phyloP scores from a whole-genome alignment of 2,329 filamentous ascomycete genomes.

The Fusarium globosum region DNA sequence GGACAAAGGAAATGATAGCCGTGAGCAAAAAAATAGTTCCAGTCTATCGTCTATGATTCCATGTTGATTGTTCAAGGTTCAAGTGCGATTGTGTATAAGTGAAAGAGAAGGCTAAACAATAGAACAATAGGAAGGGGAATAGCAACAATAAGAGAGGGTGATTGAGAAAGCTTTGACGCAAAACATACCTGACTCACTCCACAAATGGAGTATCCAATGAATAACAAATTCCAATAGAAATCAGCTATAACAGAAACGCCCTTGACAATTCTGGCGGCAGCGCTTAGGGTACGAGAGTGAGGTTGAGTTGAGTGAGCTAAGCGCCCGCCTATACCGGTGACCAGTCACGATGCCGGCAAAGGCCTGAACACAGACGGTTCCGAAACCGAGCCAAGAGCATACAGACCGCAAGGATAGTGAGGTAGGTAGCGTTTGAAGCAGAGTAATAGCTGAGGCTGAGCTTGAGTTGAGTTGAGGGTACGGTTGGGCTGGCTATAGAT shows the following conservation, averaged over 20 bases:
- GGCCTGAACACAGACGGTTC: slow-evolving; percentile 22
- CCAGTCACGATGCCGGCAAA: slow-evolving; percentile 39
- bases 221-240: slow-evolving; percentile 23
- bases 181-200: slow-evolving; percentile 41
- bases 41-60: slow-evolving; percentile 45
- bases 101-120: slow-evolving; percentile 29
- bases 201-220: slow-evolving; percentile 39
- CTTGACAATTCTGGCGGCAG: slow-evolving; percentile 38
- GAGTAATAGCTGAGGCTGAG: slow-evolving; percentile 5
- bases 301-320: slow-evolving; percentile 37
- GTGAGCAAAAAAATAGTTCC: slow-evolving; percentile 16
- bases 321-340: slow-evolving; percentile 37
- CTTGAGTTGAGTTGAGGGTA: slow-evolving; percentile 15
- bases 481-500: slow-evolving; percentile 25
- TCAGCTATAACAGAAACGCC: slow-evolving; percentile 29
- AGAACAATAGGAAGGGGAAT: slow-evolving; percentile 29
- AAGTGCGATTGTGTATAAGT: slow-evolving; percentile 26
- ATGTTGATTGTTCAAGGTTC: slow-evolving; percentile 32
- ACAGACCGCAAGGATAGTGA: background rate
- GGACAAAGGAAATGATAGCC: slow-evolving; percentile 36
- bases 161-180: slow-evolving; percentile 19
- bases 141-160: slow-evolving; percentile 44
- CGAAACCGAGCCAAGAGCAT: slow-evolving; percentile 39
- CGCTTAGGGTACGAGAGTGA: slow-evolving; percentile 39
- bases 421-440: slow-evolving; percentile 12